Evolutionary conservation across 164 flowering plant genomes (phyloP).

Genomic region (Stephania cephalantha): DNA sequence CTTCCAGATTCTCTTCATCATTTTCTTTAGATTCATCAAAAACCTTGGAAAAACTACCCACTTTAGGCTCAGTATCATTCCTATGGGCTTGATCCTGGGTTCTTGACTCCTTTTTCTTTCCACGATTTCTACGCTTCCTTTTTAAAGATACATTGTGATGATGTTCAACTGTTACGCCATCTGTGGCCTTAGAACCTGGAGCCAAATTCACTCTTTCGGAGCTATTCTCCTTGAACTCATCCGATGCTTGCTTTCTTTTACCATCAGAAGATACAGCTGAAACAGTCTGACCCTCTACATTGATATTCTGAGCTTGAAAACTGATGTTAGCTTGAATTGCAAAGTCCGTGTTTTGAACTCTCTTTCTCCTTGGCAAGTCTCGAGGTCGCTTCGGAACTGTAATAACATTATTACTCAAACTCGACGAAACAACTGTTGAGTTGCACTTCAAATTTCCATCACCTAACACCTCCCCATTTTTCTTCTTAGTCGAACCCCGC

Average conservation of each 20-base stretch:
- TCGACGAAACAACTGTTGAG: conserved; percentile 23
- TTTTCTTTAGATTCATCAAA: conserved; percentile 36
- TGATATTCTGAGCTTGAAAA: conserved; percentile 21
- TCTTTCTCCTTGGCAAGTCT: conserved; percentile 52
- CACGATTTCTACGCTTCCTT: conserved; percentile 23
- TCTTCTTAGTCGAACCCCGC: conserved; percentile 11
- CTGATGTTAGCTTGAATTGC: conserved; percentile 2
- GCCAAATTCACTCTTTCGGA: conserved; percentile 19
- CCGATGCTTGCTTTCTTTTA: conserved; percentile 23
- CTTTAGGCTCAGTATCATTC: conserved; percentile 23
- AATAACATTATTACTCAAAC: conserved; percentile 33
- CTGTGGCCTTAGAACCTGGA: conserved; percentile 22
- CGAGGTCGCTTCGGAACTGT: conserved; percentile 62
- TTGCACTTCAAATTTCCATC: conserved; percentile 14
- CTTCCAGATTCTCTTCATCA: conserved; percentile 90
- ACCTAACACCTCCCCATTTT: conserved; percentile 4
- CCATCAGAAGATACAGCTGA: conserved; percentile 11
- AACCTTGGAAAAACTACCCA: conserved; percentile 14
- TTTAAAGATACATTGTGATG: conserved; percentile 22
- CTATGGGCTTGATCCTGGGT: conserved; percentile 8
- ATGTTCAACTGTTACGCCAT: conserved; percentile 18
- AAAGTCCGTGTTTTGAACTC: conserved; percentile 18
- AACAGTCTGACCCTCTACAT: conserved; percentile 22
- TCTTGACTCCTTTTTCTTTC: conserved; percentile 27
- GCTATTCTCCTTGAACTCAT: conserved; percentile 30